These are phyloP conservation scores for Hyaloperonospora arabidopsidis DNA, from an alignment of 352 stramenopile species.

Conservation along the genomic window DNA sequence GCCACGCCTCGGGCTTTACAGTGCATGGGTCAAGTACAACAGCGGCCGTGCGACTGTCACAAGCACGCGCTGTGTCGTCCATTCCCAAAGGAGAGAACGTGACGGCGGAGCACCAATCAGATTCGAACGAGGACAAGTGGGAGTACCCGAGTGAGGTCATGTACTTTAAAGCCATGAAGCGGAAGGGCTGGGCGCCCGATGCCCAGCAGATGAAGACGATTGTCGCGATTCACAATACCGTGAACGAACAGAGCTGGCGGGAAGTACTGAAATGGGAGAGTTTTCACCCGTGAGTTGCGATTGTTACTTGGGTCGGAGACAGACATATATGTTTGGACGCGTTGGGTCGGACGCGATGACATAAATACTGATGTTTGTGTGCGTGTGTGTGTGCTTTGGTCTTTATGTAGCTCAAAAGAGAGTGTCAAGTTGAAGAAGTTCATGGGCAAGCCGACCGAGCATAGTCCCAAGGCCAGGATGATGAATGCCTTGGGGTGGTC, in stretches of 20 bases:
- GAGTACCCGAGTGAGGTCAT: constrained; percentile 96
- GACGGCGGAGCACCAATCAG: constrained; percentile 55
- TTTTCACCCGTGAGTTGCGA: constrained; percentile 37
- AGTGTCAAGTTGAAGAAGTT: constrained; percentile 91
- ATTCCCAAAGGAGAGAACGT: constrained; percentile 91
- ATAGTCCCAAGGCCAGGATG: constrained; percentile 90
- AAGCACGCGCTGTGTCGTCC: constrained; percentile 81
- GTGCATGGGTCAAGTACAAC: constrained; percentile 22
- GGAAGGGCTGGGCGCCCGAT: constrained; percentile 91
- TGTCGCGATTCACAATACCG: constrained; percentile 95
- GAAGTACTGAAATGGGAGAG: constrained; percentile 91
- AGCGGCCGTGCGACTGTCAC: constrained; percentile 39
- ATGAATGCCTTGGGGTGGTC: constrained; percentile 80
- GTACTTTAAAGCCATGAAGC: constrained; percentile 97
- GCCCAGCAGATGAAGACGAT: constrained; percentile 91
- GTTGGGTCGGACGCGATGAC: neutral
- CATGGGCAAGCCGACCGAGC: constrained; percentile 91
- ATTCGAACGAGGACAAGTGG: constrained; percentile 64
- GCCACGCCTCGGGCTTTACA: constrained; percentile 31
- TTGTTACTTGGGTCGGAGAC: no score
- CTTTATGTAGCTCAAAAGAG: constrained; percentile 24
- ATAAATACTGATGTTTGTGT: neutral
- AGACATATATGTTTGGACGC: no score
- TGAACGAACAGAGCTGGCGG: constrained; percentile 94
- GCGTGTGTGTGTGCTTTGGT: neutral